Conservation (phyloP, 345 rosid genomes). For the Populus nigra region DNA sequence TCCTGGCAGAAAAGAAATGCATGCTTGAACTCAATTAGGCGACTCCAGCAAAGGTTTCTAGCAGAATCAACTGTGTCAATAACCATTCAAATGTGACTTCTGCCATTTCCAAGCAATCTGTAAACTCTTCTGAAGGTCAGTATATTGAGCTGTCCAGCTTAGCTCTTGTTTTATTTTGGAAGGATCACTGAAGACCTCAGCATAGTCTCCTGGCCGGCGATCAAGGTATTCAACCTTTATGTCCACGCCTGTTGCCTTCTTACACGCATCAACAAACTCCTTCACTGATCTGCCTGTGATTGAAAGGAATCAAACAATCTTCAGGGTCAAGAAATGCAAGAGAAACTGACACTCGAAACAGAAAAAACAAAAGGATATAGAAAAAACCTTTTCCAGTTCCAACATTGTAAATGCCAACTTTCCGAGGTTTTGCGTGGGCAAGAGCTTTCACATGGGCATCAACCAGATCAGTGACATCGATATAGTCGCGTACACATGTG, state of each 20-base stretch:
- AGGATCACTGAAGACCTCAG: conserved; percentile 87
- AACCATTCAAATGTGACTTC: conserved; percentile 69
- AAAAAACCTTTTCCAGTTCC: conserved; percentile 78
- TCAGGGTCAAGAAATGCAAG: not conserved
- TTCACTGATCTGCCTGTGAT: conserved; percentile 87
- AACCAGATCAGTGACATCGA: conserved; percentile 92
- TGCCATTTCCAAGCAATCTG: conserved; percentile 89
- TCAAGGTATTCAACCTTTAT: conserved; percentile 73
- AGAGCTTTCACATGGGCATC: conserved; percentile 96
- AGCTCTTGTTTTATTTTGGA: conserved; percentile 64
- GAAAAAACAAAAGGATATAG: not conserved
- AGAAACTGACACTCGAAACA: not conserved
- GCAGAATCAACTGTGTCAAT: conserved; percentile 25
- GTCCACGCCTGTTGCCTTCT: conserved; percentile 76
- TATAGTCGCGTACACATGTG: conserved; percentile 90
- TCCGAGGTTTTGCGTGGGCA: conserved; percentile 59
- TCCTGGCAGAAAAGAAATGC: not conserved
- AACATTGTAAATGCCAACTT: conserved; percentile 92
- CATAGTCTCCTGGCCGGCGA: conserved; percentile 93
- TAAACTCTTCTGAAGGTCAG: conserved; percentile 76
- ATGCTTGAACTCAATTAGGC: not conserved
- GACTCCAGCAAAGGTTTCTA: not conserved
- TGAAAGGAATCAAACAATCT: not conserved
- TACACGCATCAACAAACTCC: conserved; percentile 95
- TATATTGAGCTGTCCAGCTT: conserved; percentile 77